Conservation (phyloP, 495 filamentous ascomycete genomes). For the Penicillium cataractarum region DNA sequence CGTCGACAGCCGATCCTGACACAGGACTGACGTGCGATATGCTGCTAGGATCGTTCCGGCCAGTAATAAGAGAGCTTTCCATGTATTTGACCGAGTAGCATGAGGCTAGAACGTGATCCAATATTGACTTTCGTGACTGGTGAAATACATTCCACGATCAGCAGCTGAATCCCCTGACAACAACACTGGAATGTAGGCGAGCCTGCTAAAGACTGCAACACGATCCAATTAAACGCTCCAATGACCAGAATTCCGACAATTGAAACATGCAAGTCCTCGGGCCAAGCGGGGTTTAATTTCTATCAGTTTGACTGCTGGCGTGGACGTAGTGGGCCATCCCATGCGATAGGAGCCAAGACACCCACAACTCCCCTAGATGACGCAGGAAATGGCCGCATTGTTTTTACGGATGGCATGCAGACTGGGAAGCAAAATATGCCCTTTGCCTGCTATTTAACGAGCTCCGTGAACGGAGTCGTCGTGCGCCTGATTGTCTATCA, state of each 20-base stretch:
- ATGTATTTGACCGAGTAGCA: not conserved
- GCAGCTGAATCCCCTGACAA: constrained; percentile 28
- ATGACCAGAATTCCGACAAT: not conserved
- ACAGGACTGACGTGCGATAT: too few relatives aligned
- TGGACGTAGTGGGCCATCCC: constrained; percentile 25
- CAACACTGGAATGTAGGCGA: constrained; percentile 27
- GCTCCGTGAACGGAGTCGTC: not conserved
- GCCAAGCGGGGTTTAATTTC: not conserved
- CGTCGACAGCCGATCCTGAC: too few relatives aligned
- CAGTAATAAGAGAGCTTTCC: not conserved
- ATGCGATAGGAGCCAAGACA: constrained; percentile 17
- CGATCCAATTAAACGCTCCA: constrained; percentile 20
- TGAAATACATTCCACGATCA: constrained; percentile 27
- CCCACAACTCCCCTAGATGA: constrained; percentile 9
- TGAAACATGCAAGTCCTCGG: not conserved
- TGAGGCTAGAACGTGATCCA: constrained; percentile 12
- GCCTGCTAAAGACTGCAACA: not conserved
- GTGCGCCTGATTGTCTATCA: not conserved
- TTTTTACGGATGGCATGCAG: constrained; percentile 24
- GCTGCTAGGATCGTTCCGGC: too few relatives aligned
- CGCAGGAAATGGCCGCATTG: constrained; percentile 18
- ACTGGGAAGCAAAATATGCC: constrained; percentile 22
- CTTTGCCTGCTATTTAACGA: constrained; percentile 26
- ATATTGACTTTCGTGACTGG: not conserved
- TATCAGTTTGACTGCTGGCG: constrained; percentile 10